phyloP scores from a whole-genome alignment of 306 rosid species.

The Cotoneaster glaucophyllus region DNA sequence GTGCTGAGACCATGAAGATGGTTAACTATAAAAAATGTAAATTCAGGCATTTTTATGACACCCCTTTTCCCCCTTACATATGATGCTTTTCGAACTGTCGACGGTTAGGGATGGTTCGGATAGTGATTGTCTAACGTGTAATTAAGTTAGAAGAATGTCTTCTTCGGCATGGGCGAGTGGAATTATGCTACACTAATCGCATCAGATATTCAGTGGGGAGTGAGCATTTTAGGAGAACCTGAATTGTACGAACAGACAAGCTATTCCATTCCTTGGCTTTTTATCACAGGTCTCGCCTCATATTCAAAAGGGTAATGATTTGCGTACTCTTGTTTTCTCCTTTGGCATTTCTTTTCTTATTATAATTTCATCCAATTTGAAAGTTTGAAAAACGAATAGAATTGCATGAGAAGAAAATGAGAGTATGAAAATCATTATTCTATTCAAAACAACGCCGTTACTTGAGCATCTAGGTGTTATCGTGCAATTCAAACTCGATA shows the following conservation, averaged over 20 bases:
- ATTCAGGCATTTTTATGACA: not conserved
- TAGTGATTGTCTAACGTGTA: not conserved
- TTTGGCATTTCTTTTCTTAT: not conserved
- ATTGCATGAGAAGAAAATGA: not conserved
- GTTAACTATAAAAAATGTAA: not conserved
- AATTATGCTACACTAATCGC: not conserved
- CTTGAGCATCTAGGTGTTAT: too few relatives aligned
- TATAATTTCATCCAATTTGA: not conserved
- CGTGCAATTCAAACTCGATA: too few relatives aligned
- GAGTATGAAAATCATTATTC: too few relatives aligned
- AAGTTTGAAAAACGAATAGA: too few relatives aligned
- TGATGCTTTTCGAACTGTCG: not conserved
- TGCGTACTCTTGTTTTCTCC: too few relatives aligned
- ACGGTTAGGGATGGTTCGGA: not conserved
- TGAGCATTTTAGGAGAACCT: not conserved
- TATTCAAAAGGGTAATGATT: not conserved
- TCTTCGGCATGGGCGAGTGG: not conserved
- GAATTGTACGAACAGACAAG: not conserved
- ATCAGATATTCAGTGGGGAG: not conserved
- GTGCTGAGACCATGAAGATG: slow-evolving; percentile 8
- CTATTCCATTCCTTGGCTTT: not conserved
- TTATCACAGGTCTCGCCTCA: not conserved
- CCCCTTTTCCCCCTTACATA: not conserved
- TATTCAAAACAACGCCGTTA: too few relatives aligned
- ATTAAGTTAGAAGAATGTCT: not conserved